These are phyloP conservation scores for Mycena amicta DNA, from an alignment of 768 basidiomycete genomes.

Conservation along the genomic window DNA sequence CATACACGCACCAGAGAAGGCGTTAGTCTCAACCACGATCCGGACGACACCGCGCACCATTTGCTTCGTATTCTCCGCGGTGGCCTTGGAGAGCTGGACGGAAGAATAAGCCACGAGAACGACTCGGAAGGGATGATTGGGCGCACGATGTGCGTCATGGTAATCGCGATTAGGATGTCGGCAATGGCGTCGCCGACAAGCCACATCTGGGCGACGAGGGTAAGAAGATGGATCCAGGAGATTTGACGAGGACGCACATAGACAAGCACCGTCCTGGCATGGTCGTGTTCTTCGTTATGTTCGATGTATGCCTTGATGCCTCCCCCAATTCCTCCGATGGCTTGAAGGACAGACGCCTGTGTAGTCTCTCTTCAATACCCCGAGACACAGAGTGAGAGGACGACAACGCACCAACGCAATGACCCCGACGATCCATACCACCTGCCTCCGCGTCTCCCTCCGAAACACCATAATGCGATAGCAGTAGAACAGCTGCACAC, in stretches of 20 bases:
- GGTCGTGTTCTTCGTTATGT: slow-evolving; percentile 12
- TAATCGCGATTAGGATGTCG: slow-evolving; percentile 13
- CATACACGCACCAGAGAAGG: slow-evolving; percentile 13
- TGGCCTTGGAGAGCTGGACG: background rate
- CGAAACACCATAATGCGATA: slow-evolving; percentile 20
- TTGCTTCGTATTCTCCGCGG: background rate
- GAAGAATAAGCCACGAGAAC: background rate
- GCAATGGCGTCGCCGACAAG: slow-evolving; percentile 17
- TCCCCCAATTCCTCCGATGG: slow-evolving; percentile 16
- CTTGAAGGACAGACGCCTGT: slow-evolving; percentile 13
- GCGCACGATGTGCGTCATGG: slow-evolving; percentile 13
- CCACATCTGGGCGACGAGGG: slow-evolving; percentile 6
- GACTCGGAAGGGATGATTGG: background rate
- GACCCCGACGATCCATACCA: background rate
- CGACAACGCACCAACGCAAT: too few relatives aligned
- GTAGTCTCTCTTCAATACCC: too few relatives aligned
- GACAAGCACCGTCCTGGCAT: slow-evolving; percentile 6
- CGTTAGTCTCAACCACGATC: slow-evolving; percentile 22
- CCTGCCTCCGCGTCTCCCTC: slow-evolving; percentile 1
- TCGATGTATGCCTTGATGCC: slow-evolving; percentile 15
- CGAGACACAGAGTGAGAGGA: too few relatives aligned
- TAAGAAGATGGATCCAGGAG: background rate
- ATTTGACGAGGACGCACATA: background rate
- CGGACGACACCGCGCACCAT: slow-evolving; percentile 14
- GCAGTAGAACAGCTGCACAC: slow-evolving; percentile 24